Evolutionary conservation across 2,329 filamentous ascomycete genomes (phyloP), one percentile per base, ranked within the genome.

Genomic region (Coniochaeta sp.): DNA sequence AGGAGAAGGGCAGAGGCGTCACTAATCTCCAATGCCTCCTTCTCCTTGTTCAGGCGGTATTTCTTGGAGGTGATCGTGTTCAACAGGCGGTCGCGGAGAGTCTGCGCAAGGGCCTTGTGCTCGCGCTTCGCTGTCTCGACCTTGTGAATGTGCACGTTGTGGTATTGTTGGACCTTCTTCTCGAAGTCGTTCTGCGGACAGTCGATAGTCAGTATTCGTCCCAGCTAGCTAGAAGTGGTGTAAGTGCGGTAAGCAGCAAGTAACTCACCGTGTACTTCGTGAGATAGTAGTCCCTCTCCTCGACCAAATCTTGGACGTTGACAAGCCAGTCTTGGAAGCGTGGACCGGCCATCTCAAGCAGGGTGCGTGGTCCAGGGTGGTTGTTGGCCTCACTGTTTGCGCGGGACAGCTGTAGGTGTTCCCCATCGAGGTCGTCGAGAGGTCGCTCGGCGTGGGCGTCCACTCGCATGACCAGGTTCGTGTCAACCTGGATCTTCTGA

Each of bases 401-500:
- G 57, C 66, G 66, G 28, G 64, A 64, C 13, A 67, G 60, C 32
- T 66, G 63, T 57, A 63, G 61, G 57, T 66, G 70, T 61, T 76
- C 71, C 49, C 71, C 69, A 33, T 72, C 69, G 33, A 73, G 70
- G 33, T 62, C 64, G 56, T 78, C 74, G 3, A 73, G 66, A 1
- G 72, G 71, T 18, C 70, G 66, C 47, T 73, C 71, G 20, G 78
- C 76, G 66, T 95, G 95, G 1, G 89, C 87, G 62, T 96, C 87
- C 50, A 94, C 88, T 59, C 88, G 85, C 67, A 90, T 85, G 58
- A 96, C 89, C 45, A 95, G 78, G 53, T 82, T 89, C 71, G 91
- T 91, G 67, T 96, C 91, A 57, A 89, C 85, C 70, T 96, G 91
- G n/a, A 96, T 83, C 58, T 89, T 89, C 62, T 94, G 86, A 2